Conservation (phyloP, 371 early-diverging fungal species). For the Zopfochytrium polystomum region DNA sequence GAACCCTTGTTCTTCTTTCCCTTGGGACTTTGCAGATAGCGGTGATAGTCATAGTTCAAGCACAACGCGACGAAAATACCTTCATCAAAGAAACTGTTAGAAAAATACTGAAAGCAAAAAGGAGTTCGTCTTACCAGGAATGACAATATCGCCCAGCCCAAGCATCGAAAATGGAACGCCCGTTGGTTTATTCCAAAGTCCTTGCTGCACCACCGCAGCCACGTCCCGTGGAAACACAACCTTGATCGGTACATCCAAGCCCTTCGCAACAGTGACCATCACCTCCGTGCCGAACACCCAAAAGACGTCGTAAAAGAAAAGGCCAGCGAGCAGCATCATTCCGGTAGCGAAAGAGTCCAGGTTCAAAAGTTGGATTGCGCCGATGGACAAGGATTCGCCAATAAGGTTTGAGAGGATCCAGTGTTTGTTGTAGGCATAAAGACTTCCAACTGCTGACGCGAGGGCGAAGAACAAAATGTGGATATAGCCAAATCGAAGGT, state of each 20-base stretch:
- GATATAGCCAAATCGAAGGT: conserved; percentile 69
- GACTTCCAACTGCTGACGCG: conserved; percentile 61
- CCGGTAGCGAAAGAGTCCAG: conserved; percentile 95
- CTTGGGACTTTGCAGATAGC: conserved; percentile 38
- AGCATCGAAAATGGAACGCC: conserved; percentile 78
- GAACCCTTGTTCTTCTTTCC: conserved; percentile 45
- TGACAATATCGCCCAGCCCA: conserved; percentile 97
- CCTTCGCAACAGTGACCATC: conserved; percentile 97
- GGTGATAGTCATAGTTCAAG: conserved; percentile 79
- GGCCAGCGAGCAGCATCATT: conserved; percentile 82
- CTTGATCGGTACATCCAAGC: conserved; percentile 96
- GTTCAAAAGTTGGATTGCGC: conserved; percentile 81
- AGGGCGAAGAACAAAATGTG: conserved; percentile 59
- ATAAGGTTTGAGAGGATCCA: conserved; percentile 90
- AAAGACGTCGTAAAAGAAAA: conserved; percentile 96
- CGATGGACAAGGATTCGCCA: conserved; percentile 81
- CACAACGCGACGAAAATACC: conserved; percentile 90
- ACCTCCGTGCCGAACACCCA: conserved; percentile 99
- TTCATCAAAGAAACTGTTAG: conserved; percentile 22
- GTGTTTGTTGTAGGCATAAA: conserved; percentile 82
- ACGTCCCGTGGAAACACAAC: conserved; percentile 85
- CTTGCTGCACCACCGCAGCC: conserved; percentile 45
- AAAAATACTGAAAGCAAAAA: background rate
- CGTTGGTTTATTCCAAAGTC: conserved; percentile 34
- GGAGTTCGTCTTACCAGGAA: conserved; percentile 67